Conservation (phyloP, 108 stramenopile species). For the Halocafeteria seosinensis region DNA sequence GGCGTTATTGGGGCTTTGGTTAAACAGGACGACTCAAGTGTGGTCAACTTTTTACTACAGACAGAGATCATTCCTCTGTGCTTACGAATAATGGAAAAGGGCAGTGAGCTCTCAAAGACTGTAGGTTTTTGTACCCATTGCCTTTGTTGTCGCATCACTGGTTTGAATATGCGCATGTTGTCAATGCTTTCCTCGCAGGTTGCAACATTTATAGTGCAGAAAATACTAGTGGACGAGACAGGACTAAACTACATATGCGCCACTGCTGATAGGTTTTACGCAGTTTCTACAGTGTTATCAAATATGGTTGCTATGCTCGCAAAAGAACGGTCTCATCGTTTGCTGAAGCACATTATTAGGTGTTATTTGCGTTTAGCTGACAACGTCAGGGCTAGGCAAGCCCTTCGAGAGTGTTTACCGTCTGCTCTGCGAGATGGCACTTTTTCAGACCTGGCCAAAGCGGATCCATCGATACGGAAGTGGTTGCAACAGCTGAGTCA, state of each 20-base stretch:
- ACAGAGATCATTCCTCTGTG: constrained; percentile 67
- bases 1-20: constrained; percentile 97
- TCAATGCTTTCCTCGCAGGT: no score
- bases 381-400: constrained; percentile 75
- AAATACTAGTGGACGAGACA: constrained; percentile 85
- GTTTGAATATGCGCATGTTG: no score
- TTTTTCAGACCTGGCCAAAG: constrained; percentile 52
- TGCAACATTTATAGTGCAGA: constrained; percentile 98
- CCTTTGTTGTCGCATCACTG: no score
- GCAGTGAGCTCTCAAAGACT: constrained; percentile 83
- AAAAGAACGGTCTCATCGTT: constrained; percentile 60
- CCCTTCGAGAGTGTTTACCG: constrained; percentile 76
- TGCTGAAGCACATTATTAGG: constrained; percentile 92
- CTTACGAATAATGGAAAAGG: constrained; percentile 70
- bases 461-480: constrained; percentile 69
- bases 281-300: constrained; percentile 68
- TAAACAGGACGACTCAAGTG: constrained; percentile 85
- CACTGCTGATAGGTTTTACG: constrained; percentile 94
- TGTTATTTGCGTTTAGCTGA: constrained; percentile 89
- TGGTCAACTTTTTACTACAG: constrained; percentile 81
- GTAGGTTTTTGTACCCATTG: constrained; percentile 9
- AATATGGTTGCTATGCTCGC: constrained; percentile 78
- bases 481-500: constrained; percentile 56
- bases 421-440: constrained; percentile 63
- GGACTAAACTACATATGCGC: constrained; percentile 95